These are phyloP conservation scores for Alternaria longipes DNA, from an alignment of 2,329 filamentous ascomycete genomes.

Conservation along the genomic window DNA sequence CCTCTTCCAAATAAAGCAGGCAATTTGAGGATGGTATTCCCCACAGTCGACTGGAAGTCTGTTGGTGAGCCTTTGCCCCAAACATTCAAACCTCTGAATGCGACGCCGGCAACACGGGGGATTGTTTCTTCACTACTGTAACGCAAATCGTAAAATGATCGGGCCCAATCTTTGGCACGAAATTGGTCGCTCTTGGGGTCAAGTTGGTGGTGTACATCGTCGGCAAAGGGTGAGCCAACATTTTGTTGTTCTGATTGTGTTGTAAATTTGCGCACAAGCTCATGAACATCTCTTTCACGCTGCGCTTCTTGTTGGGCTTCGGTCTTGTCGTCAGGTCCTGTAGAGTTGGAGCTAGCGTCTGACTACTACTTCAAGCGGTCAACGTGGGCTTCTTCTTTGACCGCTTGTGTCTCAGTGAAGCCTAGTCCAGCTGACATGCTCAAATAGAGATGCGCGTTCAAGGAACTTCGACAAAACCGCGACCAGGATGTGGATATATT, in stretches of 20 bases:
- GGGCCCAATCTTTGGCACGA: conserved; percentile 55
- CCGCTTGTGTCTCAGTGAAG: not conserved
- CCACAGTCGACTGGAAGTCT: conserved; percentile 74
- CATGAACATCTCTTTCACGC: conserved; percentile 26
- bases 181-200: conserved; percentile 56
- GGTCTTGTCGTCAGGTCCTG: not conserved
- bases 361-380: not conserved
- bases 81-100: conserved; percentile 71
- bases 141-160: conserved; percentile 56
- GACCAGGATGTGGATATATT: not conserved
- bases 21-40: conserved; percentile 66
- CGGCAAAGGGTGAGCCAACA: conserved; percentile 43
- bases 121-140: conserved; percentile 60
- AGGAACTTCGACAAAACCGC: not conserved
- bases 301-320: conserved; percentile 14
- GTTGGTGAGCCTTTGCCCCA: conserved; percentile 71
- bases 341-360: conserved; percentile 21
- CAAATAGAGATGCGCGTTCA: not conserved
- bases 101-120: conserved; percentile 65
- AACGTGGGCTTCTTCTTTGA: not conserved
- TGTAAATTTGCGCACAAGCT: conserved; percentile 52
- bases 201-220: conserved; percentile 50
- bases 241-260: conserved; percentile 45
- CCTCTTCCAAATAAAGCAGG: conserved; percentile 61
- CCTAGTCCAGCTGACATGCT: conserved; percentile 8